Base-by-base conservation (phyloP, 2,329 filamentous ascomycete species). In the Sodiomyces alkalinus region DNA sequence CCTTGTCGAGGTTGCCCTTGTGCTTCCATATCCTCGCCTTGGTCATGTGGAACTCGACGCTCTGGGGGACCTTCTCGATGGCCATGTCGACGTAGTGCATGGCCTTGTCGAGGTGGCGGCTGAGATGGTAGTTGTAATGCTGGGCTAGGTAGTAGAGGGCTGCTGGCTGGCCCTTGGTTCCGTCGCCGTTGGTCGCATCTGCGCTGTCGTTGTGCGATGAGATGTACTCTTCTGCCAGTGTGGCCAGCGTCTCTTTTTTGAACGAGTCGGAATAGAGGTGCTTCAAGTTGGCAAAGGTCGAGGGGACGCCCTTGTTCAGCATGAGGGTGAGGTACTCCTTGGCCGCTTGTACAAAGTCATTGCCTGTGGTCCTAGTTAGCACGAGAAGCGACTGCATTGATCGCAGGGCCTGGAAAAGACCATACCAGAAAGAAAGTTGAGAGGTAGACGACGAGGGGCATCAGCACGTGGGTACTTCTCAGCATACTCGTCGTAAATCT, bases 21-120 rank as follows among this genome's bases (percentile, higher is more conserved):
- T 98, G 85, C 61, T 98, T 98, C 57, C 75, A 78, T 64, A 94
- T 90, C 45, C 92, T 73, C 5, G 92, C 90, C 56, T 90, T 92
- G 31, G 86, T 92, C 77, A 94, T 86, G 49, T 87, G 70, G 49
- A 87, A 92, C 45, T 96, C 87, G 17, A 92, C 82, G 25, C 78
- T 83, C 44, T 79, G 73, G 0, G 81, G 74, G 34, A 80, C 74
- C 41, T 86, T 59, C 41, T 80, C 70, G 36, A 96, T 77, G 8
- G 86, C 80, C 51, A 78, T 79, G 27, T 94, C 78, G 35, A 92
- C 78, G 47, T 78, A 87, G 36, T 80, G 68, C 51, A 75, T 68
- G 3, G 92, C 87, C 55, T 85, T 90, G 33, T 65, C 43, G 15
- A 96, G 66, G 49, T 96, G 73, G 22, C 86, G 82, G 48, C 82